These are phyloP conservation scores for Pseudopyricularia cyperi DNA, from an alignment of 2,329 filamentous ascomycete species.

Conservation along the genomic window DNA sequence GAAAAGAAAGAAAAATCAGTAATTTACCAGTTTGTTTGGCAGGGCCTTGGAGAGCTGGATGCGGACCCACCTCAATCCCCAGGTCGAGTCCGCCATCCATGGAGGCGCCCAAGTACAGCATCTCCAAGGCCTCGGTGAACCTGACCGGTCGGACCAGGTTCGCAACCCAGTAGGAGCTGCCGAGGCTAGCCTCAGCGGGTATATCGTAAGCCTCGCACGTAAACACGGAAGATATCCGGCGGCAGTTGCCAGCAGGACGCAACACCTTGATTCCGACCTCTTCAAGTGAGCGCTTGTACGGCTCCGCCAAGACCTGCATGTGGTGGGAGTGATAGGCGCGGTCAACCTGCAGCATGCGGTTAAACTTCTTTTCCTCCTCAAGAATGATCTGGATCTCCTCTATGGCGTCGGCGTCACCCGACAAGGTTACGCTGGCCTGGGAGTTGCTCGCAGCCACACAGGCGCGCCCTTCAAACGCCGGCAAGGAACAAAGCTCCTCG, in stretches of 20 bases:
- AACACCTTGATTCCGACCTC: background rate
- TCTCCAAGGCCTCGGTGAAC: slow-evolving; percentile 17
- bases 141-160: slow-evolving; percentile 32
- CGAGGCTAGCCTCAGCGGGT: background rate
- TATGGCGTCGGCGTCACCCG: slow-evolving; percentile 18
- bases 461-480: background rate
- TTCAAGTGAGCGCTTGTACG: background rate
- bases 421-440: slow-evolving; percentile 24
- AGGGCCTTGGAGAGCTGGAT: slow-evolving; percentile 21
- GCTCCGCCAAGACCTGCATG: slow-evolving; percentile 4
- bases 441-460: background rate
- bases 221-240: background rate
- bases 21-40: slow-evolving; percentile 8
- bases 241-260: background rate
- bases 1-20: background rate
- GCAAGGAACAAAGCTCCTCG: background rate
- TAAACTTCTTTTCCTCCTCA: slow-evolving; percentile 5
- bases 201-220: background rate
- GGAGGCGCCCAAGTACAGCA: background rate
- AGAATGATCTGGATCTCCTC: slow-evolving; percentile 7
- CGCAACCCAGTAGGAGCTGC: slow-evolving; percentile 26
- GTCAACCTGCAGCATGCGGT: slow-evolving; percentile 9
- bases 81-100: slow-evolving; percentile 20
- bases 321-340: slow-evolving; percentile 15
- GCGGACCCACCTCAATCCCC: slow-evolving; percentile 28